Percentiles rank a stretch among this genome's conserved stretches.
Evolutionary conservation across 257 asterid genomes (phyloP).

Genomic region (Nicotiana benthamiana): DNA sequence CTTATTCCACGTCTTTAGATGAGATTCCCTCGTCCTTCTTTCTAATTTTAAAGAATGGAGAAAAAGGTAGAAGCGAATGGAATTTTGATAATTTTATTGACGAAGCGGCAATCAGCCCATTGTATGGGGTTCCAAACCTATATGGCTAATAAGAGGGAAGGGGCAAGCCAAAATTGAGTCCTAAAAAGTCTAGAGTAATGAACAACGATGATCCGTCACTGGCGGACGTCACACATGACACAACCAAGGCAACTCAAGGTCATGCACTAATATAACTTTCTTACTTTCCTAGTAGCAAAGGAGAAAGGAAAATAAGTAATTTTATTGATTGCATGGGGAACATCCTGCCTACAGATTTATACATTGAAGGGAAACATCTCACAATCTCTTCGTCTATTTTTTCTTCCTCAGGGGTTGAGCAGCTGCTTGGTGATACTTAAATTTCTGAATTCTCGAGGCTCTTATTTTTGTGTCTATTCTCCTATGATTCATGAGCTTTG

Average conservation of each 20-base stretch:
- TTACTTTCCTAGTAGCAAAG: slow-evolving; percentile 20
- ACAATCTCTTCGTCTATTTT: not conserved
- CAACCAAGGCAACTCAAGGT: slow-evolving; percentile 14
- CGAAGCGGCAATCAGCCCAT: not conserved
- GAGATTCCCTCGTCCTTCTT: not conserved
- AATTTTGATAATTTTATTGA: not conserved
- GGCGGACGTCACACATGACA: not conserved
- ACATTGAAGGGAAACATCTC: not conserved
- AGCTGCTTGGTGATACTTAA: not conserved
- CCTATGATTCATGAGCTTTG: no score
- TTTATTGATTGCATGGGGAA: not conserved
- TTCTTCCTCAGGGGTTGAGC: not conserved
- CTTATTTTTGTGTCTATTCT: no score
- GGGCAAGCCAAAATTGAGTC: not conserved
- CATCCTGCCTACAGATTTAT: not conserved
- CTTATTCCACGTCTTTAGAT: not conserved
- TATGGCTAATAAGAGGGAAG: not conserved
- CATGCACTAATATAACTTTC: slow-evolving; percentile 10
- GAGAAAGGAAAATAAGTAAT: not conserved
- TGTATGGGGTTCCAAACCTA: not conserved
- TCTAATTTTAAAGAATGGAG: not conserved
- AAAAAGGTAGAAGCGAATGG: not conserved
- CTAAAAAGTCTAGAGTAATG: not conserved
- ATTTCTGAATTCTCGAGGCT: no score
- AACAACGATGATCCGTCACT: not conserved